phyloP scores from a whole-genome alignment of 1,284 basidiomycete genomes.

The Trametes pubescens region DNA sequence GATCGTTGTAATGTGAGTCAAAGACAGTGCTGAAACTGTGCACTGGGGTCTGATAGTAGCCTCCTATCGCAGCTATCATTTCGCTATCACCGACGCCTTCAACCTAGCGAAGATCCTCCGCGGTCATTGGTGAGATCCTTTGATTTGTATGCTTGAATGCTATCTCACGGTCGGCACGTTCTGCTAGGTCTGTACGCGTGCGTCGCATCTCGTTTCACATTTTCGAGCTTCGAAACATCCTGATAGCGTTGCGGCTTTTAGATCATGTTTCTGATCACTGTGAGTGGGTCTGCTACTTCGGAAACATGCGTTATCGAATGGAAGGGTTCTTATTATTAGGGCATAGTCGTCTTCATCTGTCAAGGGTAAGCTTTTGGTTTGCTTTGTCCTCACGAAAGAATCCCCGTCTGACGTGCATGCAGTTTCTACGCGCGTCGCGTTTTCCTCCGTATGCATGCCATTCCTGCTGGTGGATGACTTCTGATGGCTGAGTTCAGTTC shows the following conservation, averaged over 20 bases:
- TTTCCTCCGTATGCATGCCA: background rate
- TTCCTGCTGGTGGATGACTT: too few relatives aligned
- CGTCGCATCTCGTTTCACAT: background rate
- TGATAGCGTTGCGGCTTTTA: background rate
- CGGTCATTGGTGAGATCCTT: background rate
- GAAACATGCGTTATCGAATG: background rate
- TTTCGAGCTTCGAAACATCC: background rate
- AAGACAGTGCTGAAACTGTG: background rate
- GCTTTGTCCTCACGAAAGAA: too few relatives aligned
- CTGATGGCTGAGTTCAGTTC: background rate
- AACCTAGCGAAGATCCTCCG: background rate
- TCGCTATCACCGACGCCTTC: constrained; percentile 10
- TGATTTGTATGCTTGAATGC: background rate
- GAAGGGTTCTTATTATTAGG: background rate
- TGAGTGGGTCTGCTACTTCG: background rate
- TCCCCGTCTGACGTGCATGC: background rate
- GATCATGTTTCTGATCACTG: constrained; percentile 5
- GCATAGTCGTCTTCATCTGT: constrained; percentile 1
- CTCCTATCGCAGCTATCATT: constrained; percentile 3
- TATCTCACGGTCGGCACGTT: background rate
- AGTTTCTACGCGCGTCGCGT: constrained; percentile 10
- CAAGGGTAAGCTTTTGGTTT: background rate
- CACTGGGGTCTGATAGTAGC: too few relatives aligned
- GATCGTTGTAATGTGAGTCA: constrained; percentile 15
- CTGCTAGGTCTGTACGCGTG: constrained; percentile 6